Conservation (phyloP, 805 yeast genomes). For the Candida khao-thaluensis region DNA sequence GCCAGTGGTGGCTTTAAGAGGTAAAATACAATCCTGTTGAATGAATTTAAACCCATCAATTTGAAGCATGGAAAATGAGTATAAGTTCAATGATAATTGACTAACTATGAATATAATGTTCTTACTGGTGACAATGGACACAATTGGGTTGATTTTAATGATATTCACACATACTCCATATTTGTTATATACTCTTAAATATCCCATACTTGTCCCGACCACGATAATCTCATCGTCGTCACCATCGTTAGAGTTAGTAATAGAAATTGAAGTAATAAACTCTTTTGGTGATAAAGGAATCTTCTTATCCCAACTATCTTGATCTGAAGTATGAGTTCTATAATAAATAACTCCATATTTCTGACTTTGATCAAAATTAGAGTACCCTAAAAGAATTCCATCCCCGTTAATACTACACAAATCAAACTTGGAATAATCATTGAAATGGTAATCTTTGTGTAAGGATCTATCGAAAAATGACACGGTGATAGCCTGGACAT, state of each 20-base stretch:
- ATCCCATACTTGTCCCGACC: slow-evolving; percentile 76
- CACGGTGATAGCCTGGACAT: slow-evolving; percentile 66
- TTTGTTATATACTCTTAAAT: slow-evolving; percentile 65
- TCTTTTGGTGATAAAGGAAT: slow-evolving; percentile 56
- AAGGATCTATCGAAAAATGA: slow-evolving; percentile 78
- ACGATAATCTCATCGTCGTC: slow-evolving; percentile 35
- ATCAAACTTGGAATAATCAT: slow-evolving; percentile 70
- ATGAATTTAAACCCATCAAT: slow-evolving; percentile 37
- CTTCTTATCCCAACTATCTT: slow-evolving; percentile 69
- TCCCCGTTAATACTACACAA: slow-evolving; percentile 67
- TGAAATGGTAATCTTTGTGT: slow-evolving; percentile 81
- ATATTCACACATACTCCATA: slow-evolving; percentile 72
- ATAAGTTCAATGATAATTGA: slow-evolving; percentile 34
- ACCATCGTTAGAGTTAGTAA: slow-evolving; percentile 35
- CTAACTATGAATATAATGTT: slow-evolving; percentile 53
- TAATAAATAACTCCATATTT: slow-evolving; percentile 44
- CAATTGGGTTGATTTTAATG: slow-evolving; percentile 69
- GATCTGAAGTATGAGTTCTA: slow-evolving; percentile 65
- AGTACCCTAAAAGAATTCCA: slow-evolving; percentile 60
- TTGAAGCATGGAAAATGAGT: slow-evolving; percentile 50
- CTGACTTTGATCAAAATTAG: slow-evolving; percentile 25
- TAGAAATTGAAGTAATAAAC: slow-evolving; percentile 62
- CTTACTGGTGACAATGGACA: slow-evolving; percentile 65
- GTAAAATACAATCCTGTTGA: slow-evolving; percentile 41
- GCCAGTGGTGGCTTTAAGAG: slow-evolving; percentile 23